Conservation (phyloP, 805 yeast genomes). For the Candida peoriensis region DNA sequence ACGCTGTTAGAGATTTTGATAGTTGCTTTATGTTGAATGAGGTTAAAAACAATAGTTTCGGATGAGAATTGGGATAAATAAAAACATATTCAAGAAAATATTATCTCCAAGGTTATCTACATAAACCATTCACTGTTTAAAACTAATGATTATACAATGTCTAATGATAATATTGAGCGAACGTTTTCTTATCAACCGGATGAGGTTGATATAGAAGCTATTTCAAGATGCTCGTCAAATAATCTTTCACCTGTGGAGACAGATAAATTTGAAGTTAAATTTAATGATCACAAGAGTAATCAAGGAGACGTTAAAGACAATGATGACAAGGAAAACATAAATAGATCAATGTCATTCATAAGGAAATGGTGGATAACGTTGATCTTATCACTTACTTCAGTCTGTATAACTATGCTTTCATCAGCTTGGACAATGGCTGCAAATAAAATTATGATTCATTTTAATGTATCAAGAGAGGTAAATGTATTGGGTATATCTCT, state of each 20-base stretch:
- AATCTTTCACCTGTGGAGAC: constrained; percentile 3
- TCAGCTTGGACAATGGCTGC: constrained; percentile 65
- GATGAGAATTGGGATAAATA: no score
- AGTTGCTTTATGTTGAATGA: no score
- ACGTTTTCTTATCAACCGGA: constrained; percentile 13
- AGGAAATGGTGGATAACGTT: constrained; percentile 55
- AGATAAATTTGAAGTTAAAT: constrained; percentile 25
- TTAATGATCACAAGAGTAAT: no score
- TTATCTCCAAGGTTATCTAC: no score
- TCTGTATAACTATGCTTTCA: constrained; percentile 63
- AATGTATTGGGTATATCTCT: constrained; percentile 54
- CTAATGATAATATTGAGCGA: neutral
- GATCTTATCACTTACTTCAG: constrained; percentile 48
- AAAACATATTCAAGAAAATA: no score
- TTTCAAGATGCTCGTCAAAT: constrained; percentile 11
- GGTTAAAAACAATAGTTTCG: no score
- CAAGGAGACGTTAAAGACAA: no score
- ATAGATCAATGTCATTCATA: constrained; percentile 31
- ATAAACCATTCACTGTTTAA: no score
- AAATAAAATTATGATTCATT: constrained; percentile 40
- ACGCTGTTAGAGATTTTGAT: neutral
- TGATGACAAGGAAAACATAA: constrained; percentile 29
- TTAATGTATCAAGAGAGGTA: constrained; percentile 51
- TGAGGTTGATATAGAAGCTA: constrained; percentile 13
- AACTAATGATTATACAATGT: neutral